Evolutionary conservation across 148 eudicot species (phyloP), one percentile per base, ranked within the genome.

Genomic region (Silene latifolia): DNA sequence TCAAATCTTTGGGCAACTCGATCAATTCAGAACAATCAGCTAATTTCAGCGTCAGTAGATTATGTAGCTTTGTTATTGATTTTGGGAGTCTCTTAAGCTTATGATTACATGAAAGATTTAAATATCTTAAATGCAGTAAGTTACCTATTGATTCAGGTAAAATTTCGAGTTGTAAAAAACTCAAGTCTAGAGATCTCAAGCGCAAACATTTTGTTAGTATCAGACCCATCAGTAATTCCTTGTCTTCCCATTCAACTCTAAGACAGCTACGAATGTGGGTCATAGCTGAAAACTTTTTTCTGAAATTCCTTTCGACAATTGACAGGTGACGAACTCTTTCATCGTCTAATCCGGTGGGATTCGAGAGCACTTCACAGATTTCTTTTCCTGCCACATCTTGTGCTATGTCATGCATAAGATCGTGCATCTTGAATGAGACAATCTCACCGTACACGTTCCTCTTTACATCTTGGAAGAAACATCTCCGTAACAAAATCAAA

Each of bases 391-490:
- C 51, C 1, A 67, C 71, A 4, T n/a, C 25, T 12, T 42, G 54
- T 6, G 71, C 71, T 8, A 63, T 9, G 20, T 63, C 67, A 63
- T 63, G 67, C 67, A 77, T 35, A 25, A 77, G 27, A 14, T 72
- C 67, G 17, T 78, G 80, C 15, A 78, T 63, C 42, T 78, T 78
- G n/a, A 14, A 63, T 25, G 25, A 62, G 32, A 23, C 44, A n/a
- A 72, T 21, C 23, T 64, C 61, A 42, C 75, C 69, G 11, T 13
- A 51, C 0, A 62, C 20, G 5, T 29, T 39, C 54, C 12, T n/a
- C 15, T 3, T 14, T 17, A 72, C 44, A 65, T 78, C 39, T 54
- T 78, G 76, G 65, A 78, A 78, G 67, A 63, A 63, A 21, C 67
- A 63, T 27, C 67, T 63, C 7, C 42, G 6, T 14, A 63, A 5